Conservation (phyloP, 2,329 filamentous ascomycete genomes). For the Neophaeococcomyces aloes region DNA sequence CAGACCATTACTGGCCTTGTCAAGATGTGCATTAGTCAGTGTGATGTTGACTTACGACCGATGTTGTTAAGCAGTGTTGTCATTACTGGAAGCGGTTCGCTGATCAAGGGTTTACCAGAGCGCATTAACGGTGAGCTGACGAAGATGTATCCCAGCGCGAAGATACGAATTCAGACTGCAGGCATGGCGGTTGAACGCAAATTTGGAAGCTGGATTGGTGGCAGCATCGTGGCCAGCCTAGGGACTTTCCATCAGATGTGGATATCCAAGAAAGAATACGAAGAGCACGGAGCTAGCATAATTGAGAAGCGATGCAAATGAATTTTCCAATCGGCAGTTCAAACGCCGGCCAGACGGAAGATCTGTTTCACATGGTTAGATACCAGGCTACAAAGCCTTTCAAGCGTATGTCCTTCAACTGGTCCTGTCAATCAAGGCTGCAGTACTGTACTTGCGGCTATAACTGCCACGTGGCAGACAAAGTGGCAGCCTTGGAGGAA, state of each 20-base stretch:
- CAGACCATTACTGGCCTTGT: conserved; percentile 80
- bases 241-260: conserved; percentile 99
- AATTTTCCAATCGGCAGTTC: too few relatives aligned
- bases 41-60: conserved; percentile 81
- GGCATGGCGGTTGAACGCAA: conserved; percentile 78
- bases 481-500: too few relatives aligned
- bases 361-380: too few relatives aligned
- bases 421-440: too few relatives aligned
- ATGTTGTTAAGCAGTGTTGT: conserved; percentile 81
- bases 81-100: conserved; percentile 75
- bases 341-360: too few relatives aligned
- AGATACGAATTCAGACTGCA: conserved; percentile 80
- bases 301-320: conserved; percentile 96
- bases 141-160: conserved; percentile 68
- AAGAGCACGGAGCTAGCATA: conserved; percentile 81
- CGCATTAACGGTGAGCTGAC: conserved; percentile 76
- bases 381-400: too few relatives aligned
- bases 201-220: conserved; percentile 92
- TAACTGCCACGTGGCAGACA: too few relatives aligned
- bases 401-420: too few relatives aligned
- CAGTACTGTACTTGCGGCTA: too few relatives aligned
- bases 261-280: conserved; percentile 95
- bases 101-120: conserved; percentile 87
- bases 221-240: conserved; percentile 86
- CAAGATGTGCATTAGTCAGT: conserved; percentile 61